Conservation (phyloP, 805 yeast genomes). For the Metschnikowia continentalis region DNA sequence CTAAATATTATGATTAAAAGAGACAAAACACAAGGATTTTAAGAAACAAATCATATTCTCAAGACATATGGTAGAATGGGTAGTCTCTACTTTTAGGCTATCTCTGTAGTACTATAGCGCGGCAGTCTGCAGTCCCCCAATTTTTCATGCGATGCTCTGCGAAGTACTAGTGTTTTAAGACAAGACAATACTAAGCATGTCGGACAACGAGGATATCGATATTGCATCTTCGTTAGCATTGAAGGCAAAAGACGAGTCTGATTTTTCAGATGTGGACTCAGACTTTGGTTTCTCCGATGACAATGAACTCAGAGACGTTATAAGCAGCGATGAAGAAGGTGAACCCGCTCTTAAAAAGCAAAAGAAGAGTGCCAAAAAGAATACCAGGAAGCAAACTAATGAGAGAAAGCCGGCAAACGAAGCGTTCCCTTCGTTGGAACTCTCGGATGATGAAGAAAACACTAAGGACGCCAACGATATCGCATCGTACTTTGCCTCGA, state of each 20-base stretch:
- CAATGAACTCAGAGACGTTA: constrained; percentile 38
- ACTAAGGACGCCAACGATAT: constrained; percentile 43
- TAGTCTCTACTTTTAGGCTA: background rate
- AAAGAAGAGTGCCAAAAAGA: constrained; percentile 20
- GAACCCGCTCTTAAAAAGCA: constrained; percentile 27
- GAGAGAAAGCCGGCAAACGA: constrained; percentile 3
- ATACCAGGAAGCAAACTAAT: too few relatives aligned
- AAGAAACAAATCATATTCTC: too few relatives aligned
- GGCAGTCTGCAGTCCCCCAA: background rate
- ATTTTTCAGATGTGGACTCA: constrained; percentile 12
- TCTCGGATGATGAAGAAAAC: constrained; percentile 42
- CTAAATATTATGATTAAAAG: too few relatives aligned
- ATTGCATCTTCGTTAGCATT: constrained; percentile 60
- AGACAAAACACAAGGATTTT: too few relatives aligned
- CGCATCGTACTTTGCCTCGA: constrained; percentile 38
- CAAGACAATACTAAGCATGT: constrained; percentile 8
- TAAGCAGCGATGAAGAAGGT: constrained; percentile 43
- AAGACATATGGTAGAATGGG: too few relatives aligned
- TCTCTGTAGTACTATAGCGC: background rate
- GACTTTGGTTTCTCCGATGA: constrained; percentile 10
- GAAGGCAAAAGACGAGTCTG: constrained; percentile 32
- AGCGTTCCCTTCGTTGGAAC: constrained; percentile 47
- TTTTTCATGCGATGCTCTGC: constrained; percentile 21
- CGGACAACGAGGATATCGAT: constrained; percentile 50
- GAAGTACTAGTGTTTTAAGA: background rate